phyloP scores from a whole-genome alignment of 257 asterid genomes.

The Prunella vulgaris region DNA sequence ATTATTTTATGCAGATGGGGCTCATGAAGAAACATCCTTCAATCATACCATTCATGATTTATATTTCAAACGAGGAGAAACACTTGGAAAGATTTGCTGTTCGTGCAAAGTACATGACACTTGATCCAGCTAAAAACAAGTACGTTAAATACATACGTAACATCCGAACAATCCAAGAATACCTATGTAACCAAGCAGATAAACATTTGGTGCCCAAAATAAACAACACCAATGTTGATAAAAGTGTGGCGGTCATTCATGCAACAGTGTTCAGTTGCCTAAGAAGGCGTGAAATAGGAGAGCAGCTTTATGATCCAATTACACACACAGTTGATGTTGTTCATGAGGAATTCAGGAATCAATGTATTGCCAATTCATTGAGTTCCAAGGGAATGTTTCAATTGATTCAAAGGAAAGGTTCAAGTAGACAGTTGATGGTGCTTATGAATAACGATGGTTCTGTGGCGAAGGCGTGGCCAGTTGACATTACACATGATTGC shows the following conservation, averaged over 20 bases:
- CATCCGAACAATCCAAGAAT: conserved; percentile 90
- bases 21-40: conserved; percentile 96
- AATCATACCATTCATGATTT: conserved; percentile 83
- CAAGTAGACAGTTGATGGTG: conserved; percentile 88
- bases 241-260: conserved; percentile 88
- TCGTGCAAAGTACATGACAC: conserved; percentile 93
- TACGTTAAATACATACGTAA: conserved; percentile 85
- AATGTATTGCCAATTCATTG: conserved; percentile 72
- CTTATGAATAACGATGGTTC: conserved; percentile 86
- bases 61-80: conserved; percentile 82
- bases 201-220: conserved; percentile 89
- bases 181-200: conserved; percentile 83
- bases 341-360: conserved; percentile 76
- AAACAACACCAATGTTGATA: conserved; percentile 89
- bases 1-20: conserved; percentile 70
- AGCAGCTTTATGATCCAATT: conserved; percentile 66
- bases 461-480: conserved; percentile 96
- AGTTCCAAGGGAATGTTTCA: conserved; percentile 93
- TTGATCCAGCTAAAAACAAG: conserved; percentile 92
- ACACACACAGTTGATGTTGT: conserved; percentile 54
- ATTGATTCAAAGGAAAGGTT: conserved; percentile 85
- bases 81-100: conserved; percentile 94
- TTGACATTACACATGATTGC: conserved; percentile 38
- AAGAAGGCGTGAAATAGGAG: conserved; percentile 70
- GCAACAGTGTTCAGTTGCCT: conserved; percentile 90